A percentile compares a stretch with the other conserved stretches of the same genome.
Evolutionary conservation across 257 asterid genomes (phyloP).

Genomic region (Solanum sejunctum): DNA sequence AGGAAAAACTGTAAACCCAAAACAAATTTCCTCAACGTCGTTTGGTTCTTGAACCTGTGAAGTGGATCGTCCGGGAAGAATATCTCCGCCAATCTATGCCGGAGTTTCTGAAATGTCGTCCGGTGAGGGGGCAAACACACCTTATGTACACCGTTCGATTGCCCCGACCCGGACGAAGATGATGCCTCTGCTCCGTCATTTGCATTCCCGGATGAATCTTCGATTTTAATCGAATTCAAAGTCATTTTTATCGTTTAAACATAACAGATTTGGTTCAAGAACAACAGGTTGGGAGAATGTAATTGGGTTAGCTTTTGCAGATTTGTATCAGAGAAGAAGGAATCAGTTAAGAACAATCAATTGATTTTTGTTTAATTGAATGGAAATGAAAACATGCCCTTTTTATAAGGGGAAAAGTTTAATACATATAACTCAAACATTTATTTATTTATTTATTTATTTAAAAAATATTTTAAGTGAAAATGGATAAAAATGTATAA

Average conservation of each 20-base stretch:
- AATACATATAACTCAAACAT: background rate
- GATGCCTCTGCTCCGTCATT: background rate
- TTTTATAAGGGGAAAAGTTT: background rate
- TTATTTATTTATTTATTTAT: background rate
- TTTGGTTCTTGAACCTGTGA: slow-evolving; percentile 62
- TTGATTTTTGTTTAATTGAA: background rate
- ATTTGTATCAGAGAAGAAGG: background rate
- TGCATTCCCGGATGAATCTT: slow-evolving; percentile 25
- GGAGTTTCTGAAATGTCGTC: slow-evolving; percentile 60
- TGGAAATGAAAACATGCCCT: background rate
- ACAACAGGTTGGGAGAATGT: background rate
- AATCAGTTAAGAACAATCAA: background rate
- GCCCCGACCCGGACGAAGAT: background rate
- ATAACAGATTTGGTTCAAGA: background rate
- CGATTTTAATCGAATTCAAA: slow-evolving; percentile 41
- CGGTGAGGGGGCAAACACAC: slow-evolving; percentile 60
- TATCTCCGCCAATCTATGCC: slow-evolving; percentile 55
- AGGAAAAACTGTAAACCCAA: slow-evolving; percentile 64
- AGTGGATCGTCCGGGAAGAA: slow-evolving; percentile 93
- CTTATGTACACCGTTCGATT: slow-evolving; percentile 32
- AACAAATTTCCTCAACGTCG: slow-evolving; percentile 31
- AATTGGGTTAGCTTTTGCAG: background rate
- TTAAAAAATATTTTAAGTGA: background rate
- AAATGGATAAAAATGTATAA: background rate
- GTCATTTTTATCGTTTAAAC: slow-evolving; percentile 2